Conservation (phyloP, 306 rosid genomes). For the Cercis canadensis region DNA sequence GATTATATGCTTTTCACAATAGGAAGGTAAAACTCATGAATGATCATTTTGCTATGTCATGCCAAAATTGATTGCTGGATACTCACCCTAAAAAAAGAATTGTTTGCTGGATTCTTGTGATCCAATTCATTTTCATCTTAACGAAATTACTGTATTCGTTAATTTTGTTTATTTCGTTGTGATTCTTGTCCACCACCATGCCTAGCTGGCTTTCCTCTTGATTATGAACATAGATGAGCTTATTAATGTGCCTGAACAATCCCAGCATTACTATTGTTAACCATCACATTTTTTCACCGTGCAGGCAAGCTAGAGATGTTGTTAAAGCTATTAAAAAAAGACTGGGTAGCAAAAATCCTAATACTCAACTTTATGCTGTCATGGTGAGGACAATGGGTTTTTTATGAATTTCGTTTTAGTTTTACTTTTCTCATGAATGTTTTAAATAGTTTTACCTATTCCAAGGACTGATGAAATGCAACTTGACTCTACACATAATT, state of each 20-base stretch:
- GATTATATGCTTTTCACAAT: slow-evolving; percentile 12
- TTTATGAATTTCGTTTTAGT: neutral
- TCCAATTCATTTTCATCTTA: slow-evolving; percentile 27
- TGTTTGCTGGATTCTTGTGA: too few species aligned
- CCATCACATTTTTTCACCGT: slow-evolving; percentile 29
- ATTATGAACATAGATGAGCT: slow-evolving; percentile 34
- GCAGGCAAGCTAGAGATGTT: slow-evolving; percentile 82
- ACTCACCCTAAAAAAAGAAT: neutral
- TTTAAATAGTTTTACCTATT: slow-evolving; percentile 18
- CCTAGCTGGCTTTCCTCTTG: slow-evolving; percentile 17
- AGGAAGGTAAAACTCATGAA: neutral
- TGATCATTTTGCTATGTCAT: neutral
- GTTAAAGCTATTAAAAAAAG: slow-evolving; percentile 84
- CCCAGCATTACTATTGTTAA: slow-evolving; percentile 12
- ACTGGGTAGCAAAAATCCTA: slow-evolving; percentile 72
- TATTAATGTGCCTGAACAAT: slow-evolving; percentile 24
- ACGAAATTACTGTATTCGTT: neutral
- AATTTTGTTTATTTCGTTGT: neutral
- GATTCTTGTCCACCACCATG: slow-evolving; percentile 18
- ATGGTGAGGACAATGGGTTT: slow-evolving; percentile 61
- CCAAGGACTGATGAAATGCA: slow-evolving; percentile 8
- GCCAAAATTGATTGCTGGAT: slow-evolving; percentile 13
- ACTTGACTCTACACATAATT: slow-evolving; percentile 4
- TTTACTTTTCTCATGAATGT: slow-evolving; percentile 3
- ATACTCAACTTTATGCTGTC: slow-evolving; percentile 78